Evolutionary conservation across 1,139 yeast genomes (phyloP), one percentile per base, ranked within the genome.

Genomic region (Yamadazyma membranifaciens): DNA sequence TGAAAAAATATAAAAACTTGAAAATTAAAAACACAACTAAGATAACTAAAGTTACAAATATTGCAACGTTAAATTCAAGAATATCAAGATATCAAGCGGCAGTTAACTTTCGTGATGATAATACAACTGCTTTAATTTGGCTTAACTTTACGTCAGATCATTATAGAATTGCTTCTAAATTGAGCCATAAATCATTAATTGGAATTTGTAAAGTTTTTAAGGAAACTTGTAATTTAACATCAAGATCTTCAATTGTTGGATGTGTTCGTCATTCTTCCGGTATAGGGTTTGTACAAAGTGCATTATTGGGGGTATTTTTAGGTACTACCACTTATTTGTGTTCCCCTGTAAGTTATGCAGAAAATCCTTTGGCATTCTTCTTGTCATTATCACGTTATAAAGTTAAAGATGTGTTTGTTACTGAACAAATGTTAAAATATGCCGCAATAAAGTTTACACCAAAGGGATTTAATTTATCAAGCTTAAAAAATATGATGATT

Each of bases 231-330:
- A 92, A 87, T 50, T 71, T 92, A 65, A 76, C 83, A 9, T 77
- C 87, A 33, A 75, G 79, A 27, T 78, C 81, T 33, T 83, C 96
- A 0, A 71, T 92, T 9, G 74, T 92, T 34, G 96, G 96, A 0
- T 83, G 96, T 60, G 95, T 87, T 7, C 79, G 95, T 38, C 94
- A 91, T 51, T 78, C 89, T 0, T 65, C 78, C 2, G 98, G 98
- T 0, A 65, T 91, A 35, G 98, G 98, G 0, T 91, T 94, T 57
- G 66, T 92, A 26, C 94, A 88, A 56, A 77, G 95, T 11, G 81
- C 83, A 41, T 63, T 91, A 30, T 63, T 92, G 52, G 98, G 98
- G 7, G 81, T 86, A 0, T 92, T 83, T 55, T 67, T 88, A 42
- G 98, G 98, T 0, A 80, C 95, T 0, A 78, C 95, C 0, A 92